Evolutionary conservation across 371 early-diverging fungal species (phyloP).

Genomic region (Chytridiales sp.): DNA sequence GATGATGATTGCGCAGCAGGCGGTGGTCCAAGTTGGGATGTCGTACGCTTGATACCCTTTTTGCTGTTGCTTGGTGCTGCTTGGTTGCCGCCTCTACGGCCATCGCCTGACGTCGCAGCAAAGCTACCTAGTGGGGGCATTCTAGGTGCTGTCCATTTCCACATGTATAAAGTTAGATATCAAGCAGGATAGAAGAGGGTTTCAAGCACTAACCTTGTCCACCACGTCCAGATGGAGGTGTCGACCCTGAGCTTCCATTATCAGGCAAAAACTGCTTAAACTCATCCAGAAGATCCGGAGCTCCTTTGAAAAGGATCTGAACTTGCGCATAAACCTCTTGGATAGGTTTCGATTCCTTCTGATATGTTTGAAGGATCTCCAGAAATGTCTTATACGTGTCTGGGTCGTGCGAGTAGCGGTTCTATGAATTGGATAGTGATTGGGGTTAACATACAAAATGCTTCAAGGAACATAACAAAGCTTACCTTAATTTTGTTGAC

Average conservation of each 20-base stretch:
- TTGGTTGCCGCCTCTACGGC: constrained; percentile 9
- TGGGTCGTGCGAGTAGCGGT: constrained; percentile 80
- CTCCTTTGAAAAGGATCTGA: constrained; percentile 74
- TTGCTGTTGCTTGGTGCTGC: constrained; percentile 10
- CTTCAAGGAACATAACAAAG: neutral
- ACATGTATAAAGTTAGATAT: neutral
- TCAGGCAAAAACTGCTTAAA: constrained; percentile 96
- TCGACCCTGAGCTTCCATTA: too few relatives aligned
- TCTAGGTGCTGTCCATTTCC: neutral
- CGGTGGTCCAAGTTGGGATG: neutral
- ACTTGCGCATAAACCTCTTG: constrained; percentile 92
- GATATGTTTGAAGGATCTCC: constrained; percentile 93
- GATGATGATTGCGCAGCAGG: constrained; percentile 11
- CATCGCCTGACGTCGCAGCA: neutral
- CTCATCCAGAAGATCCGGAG: constrained; percentile 88
- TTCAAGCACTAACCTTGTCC: too few relatives aligned
- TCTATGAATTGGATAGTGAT: constrained; percentile 43
- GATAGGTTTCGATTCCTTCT: constrained; percentile 85
- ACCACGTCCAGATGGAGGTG: too few relatives aligned
- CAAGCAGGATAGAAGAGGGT: too few relatives aligned
- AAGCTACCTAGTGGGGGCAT: constrained; percentile 19
- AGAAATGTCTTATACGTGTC: constrained; percentile 92
- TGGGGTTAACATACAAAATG: neutral
- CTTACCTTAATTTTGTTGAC: constrained; percentile 91
- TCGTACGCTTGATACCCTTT: neutral